Percentiles rank a stretch among this genome's conserved stretches.
Evolutionary conservation across 306 rosid genomes (phyloP).

Genomic region (Glycine soja): DNA sequence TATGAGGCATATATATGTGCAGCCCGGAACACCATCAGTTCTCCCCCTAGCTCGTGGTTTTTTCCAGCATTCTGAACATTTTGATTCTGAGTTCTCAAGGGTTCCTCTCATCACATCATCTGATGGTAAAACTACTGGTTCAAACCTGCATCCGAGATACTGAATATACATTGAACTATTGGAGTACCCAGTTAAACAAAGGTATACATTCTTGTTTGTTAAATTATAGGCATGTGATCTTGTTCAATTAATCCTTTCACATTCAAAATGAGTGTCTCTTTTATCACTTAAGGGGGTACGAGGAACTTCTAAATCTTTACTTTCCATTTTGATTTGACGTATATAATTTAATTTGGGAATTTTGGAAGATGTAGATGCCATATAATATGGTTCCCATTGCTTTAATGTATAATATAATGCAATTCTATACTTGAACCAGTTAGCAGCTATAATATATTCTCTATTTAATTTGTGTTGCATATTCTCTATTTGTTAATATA

Average conservation of each 20-base stretch:
- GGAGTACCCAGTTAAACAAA: slow-evolving; percentile 58
- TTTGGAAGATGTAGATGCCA: slow-evolving; percentile 37
- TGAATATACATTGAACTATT: slow-evolving; percentile 44
- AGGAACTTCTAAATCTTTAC: slow-evolving; percentile 12
- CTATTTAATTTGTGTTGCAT: slow-evolving; percentile 4
- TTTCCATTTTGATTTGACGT: slow-evolving; percentile 36
- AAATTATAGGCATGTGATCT: slow-evolving; percentile 49
- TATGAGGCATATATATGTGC: no score
- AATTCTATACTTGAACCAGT: background rate
- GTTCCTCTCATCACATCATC: slow-evolving; percentile 78
- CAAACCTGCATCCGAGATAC: slow-evolving; percentile 59
- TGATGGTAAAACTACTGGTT: slow-evolving; percentile 50
- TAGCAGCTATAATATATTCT: slow-evolving; percentile 3
- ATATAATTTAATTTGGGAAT: slow-evolving; percentile 31
- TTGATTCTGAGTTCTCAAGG: slow-evolving; percentile 76
- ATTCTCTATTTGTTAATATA: no score
- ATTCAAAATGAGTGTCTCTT: slow-evolving; percentile 39
- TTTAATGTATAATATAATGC: slow-evolving; percentile 20
- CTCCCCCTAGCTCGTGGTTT: slow-evolving; percentile 44
- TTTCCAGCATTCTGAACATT: slow-evolving; percentile 54
- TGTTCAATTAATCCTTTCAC: slow-evolving; percentile 70
- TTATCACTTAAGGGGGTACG: slow-evolving; percentile 1
- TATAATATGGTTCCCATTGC: slow-evolving; percentile 36
- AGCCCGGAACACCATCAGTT: slow-evolving; percentile 13
- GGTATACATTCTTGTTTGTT: slow-evolving; percentile 57